Evolutionary conservation across 768 basidiomycete genomes (phyloP).

Genomic region (Termitomyces sp.): DNA sequence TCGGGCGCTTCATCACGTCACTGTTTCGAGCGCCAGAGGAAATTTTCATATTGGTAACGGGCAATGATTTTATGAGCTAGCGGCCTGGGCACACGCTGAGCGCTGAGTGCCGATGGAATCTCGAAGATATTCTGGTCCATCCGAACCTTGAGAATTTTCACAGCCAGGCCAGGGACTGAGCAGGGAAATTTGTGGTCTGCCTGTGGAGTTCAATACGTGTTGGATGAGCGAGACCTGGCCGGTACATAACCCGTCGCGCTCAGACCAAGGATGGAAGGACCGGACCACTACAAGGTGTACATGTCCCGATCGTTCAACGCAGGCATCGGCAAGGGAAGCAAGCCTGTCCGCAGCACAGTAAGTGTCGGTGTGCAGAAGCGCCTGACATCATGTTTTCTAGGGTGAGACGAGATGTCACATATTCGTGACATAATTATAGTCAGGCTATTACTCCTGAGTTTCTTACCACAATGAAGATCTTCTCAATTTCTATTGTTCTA

Average conservation of each 20-base stretch:
- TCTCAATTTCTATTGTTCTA: constrained; percentile 67
- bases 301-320: neutral
- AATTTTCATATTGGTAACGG: too few relatives aligned
- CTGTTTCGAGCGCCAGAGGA: neutral
- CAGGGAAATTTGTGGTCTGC: too few relatives aligned
- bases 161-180: neutral
- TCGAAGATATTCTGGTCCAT: neutral
- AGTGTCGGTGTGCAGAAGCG: neutral
- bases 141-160: neutral
- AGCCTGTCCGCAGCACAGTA: neutral
- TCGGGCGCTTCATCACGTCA: too few relatives aligned
- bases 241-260: neutral
- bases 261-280: neutral
- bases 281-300: neutral
- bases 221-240: neutral
- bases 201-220: neutral
- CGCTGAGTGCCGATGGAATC: neutral
- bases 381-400: neutral
- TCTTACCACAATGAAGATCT: constrained; percentile 70
- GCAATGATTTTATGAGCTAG: neutral
- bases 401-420: constrained; percentile 1
- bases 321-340: neutral
- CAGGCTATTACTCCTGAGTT: constrained; percentile 17
- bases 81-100: too few relatives aligned
- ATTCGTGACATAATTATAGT: neutral